A percentile compares a stretch with the other conserved stretches of the same genome.
Conservation (phyloP, 345 rosid genomes). For the Syzygium oleosum region DNA sequence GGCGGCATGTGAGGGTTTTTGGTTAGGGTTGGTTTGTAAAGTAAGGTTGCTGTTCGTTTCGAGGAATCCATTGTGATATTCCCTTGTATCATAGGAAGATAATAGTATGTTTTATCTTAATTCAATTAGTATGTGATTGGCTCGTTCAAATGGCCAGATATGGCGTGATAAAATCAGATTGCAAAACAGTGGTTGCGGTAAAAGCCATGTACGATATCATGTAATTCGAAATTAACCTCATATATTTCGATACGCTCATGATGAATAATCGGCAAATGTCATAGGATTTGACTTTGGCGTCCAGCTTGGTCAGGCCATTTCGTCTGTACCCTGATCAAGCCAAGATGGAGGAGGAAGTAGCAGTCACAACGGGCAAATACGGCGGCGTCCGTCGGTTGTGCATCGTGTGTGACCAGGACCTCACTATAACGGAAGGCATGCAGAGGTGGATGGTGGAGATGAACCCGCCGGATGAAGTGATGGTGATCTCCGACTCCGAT, state of each 20-base stretch:
- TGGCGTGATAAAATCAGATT: not conserved
- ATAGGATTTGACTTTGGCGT: not conserved
- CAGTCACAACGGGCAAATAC: not conserved
- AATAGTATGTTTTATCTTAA: not conserved
- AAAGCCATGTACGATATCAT: not conserved
- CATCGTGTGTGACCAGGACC: conserved; percentile 22
- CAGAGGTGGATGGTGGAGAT: conserved; percentile 22
- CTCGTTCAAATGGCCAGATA: no score
- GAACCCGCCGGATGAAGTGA: conserved; percentile 12
- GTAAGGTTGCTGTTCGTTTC: not conserved
- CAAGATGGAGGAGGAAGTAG: not conserved
- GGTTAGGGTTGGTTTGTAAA: not conserved
- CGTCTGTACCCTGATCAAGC: not conserved
- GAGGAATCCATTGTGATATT: not conserved
- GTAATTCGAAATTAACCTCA: not conserved
- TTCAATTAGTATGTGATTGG: not conserved
- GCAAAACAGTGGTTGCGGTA: not conserved
- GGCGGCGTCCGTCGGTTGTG: conserved; percentile 10
- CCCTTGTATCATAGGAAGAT: not conserved
- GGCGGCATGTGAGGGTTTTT: no score
- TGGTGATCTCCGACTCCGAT: conserved; percentile 18
- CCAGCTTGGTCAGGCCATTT: not conserved
- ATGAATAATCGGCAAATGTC: not conserved
- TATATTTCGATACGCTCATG: not conserved
- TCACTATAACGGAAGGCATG: not conserved